Percentiles rank a stretch among this genome's conserved stretches.
These are phyloP conservation scores for Psidium guajava DNA, from an alignment of 345 rosid genomes.

Conservation along the genomic window DNA sequence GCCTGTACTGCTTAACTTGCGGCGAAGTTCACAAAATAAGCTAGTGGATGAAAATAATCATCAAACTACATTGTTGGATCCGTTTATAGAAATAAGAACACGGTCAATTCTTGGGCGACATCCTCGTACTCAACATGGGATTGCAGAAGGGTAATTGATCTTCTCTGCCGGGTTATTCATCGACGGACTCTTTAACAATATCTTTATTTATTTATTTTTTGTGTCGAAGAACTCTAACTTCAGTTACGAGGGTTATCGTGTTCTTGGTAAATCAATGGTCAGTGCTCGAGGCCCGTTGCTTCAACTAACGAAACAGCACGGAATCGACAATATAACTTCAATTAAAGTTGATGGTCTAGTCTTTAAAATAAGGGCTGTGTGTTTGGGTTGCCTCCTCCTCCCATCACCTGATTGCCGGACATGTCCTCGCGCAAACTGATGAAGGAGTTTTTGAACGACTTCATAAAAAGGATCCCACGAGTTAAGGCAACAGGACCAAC, in stretches of 20 bases:
- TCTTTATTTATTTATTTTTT: too few relatives aligned
- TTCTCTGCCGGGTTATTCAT: too few relatives aligned
- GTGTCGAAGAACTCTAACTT: too few relatives aligned
- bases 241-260: too few relatives aligned
- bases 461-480: too few relatives aligned
- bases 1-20: not conserved
- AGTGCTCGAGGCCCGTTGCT: not conserved
- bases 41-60: not conserved
- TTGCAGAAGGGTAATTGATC: not conserved
- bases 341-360: not conserved
- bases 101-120: not conserved
- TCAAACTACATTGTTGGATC: not conserved
- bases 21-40: not conserved
- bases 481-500: too few relatives aligned
- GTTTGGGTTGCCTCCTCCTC: not conserved
- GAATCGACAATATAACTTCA: not conserved
- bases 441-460: too few relatives aligned
- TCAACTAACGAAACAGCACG: not conserved
- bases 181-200: too few relatives aligned
- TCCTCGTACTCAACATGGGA: not conserved
- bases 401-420: not conserved
- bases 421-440: too few relatives aligned
- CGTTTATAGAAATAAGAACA: not conserved
- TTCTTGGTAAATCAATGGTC: not conserved
- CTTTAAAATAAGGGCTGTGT: not conserved